Evolutionary conservation across 2,329 filamentous ascomycete genomes (phyloP).

Genomic region (Sarocladiaceae sp.): DNA sequence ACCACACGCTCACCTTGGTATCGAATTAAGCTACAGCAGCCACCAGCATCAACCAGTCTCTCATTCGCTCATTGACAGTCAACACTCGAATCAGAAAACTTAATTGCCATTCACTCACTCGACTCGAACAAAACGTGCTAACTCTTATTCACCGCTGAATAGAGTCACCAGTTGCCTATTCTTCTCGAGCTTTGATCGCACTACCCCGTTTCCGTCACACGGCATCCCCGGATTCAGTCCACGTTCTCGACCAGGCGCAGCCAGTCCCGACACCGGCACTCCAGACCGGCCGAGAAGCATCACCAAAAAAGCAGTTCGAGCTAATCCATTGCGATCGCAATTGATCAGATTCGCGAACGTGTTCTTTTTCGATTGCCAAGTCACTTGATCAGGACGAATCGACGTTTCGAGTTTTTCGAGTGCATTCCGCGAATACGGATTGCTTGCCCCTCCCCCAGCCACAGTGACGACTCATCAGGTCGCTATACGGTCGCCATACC

Average conservation of each 20-base stretch:
- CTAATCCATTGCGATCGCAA: no score
- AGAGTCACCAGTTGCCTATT: background rate
- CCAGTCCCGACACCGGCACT: background rate
- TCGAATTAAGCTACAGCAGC: background rate
- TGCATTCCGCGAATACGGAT: background rate
- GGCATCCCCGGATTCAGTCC: constrained; percentile 2
- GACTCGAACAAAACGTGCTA: background rate
- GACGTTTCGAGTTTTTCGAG: background rate
- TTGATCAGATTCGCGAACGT: background rate
- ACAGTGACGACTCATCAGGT: constrained; percentile 4
- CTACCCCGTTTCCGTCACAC: constrained; percentile 6
- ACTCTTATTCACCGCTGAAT: background rate
- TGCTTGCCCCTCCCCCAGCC: background rate
- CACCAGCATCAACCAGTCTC: background rate
- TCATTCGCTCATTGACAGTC: constrained; percentile 2
- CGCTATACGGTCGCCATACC: constrained; percentile 2
- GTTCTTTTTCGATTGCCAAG: background rate
- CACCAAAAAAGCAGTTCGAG: no score
- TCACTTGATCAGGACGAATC: background rate
- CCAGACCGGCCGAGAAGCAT: background rate
- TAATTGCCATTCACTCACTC: background rate
- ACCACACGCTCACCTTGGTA: background rate
- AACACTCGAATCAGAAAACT: background rate
- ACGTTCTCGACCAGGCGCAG: constrained; percentile 9
- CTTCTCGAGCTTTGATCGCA: background rate